phyloP scores from a whole-genome alignment of 2,329 filamentous ascomycete genomes.

The Trichophyton benhamiae region DNA sequence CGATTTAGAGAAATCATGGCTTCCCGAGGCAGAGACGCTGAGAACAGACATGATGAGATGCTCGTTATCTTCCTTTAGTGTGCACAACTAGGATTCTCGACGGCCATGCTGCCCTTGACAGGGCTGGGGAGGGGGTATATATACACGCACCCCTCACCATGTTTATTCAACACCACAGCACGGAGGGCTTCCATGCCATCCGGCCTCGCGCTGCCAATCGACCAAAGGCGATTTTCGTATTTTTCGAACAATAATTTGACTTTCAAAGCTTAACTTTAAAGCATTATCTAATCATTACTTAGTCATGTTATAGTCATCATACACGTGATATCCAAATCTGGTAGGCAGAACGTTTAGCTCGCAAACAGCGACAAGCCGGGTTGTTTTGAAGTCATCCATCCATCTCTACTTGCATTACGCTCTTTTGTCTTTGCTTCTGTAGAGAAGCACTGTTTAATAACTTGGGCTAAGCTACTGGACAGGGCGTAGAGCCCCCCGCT shows the following conservation, averaged over 20 bases:
- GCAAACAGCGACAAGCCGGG: not conserved
- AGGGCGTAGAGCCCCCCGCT: not conserved
- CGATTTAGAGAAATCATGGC: constrained; percentile 19
- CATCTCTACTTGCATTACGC: not conserved
- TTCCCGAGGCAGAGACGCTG: constrained; percentile 14
- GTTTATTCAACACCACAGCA: no score
- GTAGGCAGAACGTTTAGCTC: constrained; percentile 1
- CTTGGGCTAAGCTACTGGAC: not conserved
- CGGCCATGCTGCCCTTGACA: not conserved
- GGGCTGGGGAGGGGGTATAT: not conserved
- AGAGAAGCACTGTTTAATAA: not conserved
- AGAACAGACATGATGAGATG: constrained; percentile 14
- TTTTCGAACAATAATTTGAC: not conserved
- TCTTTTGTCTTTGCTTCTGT: not conserved
- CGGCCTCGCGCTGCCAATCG: no score
- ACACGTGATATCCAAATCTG: not conserved
- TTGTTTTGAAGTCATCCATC: not conserved
- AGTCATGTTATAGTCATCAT: not conserved
- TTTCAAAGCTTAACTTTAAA: not conserved
- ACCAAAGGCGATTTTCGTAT: no score
- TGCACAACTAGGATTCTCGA: not conserved
- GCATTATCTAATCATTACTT: not conserved
- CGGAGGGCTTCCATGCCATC: no score
- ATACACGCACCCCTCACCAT: no score
- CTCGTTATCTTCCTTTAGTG: not conserved